These are phyloP conservation scores for Phalaenopsis hybrid DNA, from an alignment of 116 monocot genomes.

Conservation along the genomic window DNA sequence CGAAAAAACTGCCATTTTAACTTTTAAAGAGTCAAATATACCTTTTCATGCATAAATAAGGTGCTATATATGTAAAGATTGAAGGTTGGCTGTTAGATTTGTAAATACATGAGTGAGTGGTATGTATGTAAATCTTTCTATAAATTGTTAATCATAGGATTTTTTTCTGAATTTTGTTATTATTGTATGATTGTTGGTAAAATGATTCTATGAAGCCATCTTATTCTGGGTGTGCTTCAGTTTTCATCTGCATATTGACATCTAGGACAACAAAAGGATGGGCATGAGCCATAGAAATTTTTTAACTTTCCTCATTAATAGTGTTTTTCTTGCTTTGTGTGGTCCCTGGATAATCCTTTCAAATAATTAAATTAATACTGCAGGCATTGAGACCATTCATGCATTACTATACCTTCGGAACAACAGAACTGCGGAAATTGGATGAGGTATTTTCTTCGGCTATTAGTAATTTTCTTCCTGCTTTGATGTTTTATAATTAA, in stretches of 20 bases:
- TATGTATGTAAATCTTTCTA: background rate
- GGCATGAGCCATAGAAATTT: background rate
- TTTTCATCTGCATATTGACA: background rate
- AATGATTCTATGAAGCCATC: background rate
- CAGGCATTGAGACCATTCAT: conserved; percentile 80
- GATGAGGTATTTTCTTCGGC: conserved; percentile 47
- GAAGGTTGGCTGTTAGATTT: no score
- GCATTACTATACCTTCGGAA: conserved; percentile 77
- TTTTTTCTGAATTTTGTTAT: background rate
- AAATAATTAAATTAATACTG: conserved; percentile 8
- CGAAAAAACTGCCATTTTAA: no score
- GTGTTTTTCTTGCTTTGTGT: background rate
- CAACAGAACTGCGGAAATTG: conserved; percentile 49
- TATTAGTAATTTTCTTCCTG: background rate
- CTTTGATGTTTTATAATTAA: background rate
- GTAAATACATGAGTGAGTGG: no score
- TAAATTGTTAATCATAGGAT: background rate
- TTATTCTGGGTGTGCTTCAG: background rate
- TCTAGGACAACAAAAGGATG: background rate
- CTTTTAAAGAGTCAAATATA: no score
- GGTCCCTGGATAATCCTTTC: background rate
- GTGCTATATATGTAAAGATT: no score
- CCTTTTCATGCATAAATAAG: no score
- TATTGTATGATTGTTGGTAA: background rate
- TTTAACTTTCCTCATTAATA: background rate